Conservation (phyloP, 768 basidiomycete genomes). For the Kwoniella botswanensis region DNA sequence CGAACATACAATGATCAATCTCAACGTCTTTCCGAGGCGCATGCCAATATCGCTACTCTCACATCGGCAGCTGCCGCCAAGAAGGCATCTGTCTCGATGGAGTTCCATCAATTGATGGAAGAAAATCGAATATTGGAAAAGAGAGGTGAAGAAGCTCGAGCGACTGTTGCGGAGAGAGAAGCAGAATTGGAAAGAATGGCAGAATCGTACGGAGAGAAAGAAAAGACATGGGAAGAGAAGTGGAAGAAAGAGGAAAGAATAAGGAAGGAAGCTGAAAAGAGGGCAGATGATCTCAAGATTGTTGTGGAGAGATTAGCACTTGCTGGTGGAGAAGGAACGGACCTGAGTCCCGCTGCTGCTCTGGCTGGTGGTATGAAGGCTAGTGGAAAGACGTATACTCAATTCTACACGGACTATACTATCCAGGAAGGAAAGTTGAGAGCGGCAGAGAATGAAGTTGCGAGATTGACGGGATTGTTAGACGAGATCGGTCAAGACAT, state of each 20-base stretch:
- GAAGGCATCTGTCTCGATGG: constrained; percentile 78
- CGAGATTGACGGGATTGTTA: constrained; percentile 80
- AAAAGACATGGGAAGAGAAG: constrained; percentile 71
- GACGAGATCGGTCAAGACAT: constrained; percentile 83
- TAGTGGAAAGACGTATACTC: constrained; percentile 81
- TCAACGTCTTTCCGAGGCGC: constrained; percentile 76
- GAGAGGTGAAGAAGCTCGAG: constrained; percentile 81
- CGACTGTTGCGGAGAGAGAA: constrained; percentile 80
- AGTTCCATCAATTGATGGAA: constrained; percentile 73
- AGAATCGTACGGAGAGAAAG: constrained; percentile 71
- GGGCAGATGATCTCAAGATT: constrained; percentile 72
- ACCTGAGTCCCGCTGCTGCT: constrained; percentile 83
- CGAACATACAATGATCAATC: constrained; percentile 72
- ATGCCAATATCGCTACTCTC: constrained; percentile 74
- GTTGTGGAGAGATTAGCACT: constrained; percentile 53
- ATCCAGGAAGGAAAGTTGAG: constrained; percentile 80
- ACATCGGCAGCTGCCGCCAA: constrained; percentile 80
- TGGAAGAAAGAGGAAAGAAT: constrained; percentile 72
- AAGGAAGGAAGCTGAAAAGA: constrained; percentile 72
- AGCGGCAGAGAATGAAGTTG: constrained; percentile 78
- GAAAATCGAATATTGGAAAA: constrained; percentile 85
- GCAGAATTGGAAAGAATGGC: constrained; percentile 77
- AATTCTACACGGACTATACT: constrained; percentile 90
- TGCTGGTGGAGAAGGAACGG: constrained; percentile 63
- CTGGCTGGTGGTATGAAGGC: constrained; percentile 81